These are phyloP conservation scores for Amphibolis antarctica DNA, from an alignment of 106 monocot genomes.

Conservation along the genomic window DNA sequence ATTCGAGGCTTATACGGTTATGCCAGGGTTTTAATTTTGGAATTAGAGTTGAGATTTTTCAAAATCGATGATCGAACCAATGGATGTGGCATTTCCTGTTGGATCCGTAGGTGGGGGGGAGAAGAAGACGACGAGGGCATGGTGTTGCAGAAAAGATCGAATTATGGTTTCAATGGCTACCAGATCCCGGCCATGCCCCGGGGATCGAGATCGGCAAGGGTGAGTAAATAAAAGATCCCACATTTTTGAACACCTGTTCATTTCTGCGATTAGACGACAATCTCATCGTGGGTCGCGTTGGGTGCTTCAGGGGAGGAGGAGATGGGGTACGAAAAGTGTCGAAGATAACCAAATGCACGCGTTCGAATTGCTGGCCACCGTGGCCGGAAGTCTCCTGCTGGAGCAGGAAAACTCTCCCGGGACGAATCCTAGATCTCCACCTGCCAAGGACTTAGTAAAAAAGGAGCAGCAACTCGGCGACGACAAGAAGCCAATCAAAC, in stretches of 20 bases:
- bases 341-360: constrained; percentile 10
- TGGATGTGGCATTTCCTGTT: not conserved
- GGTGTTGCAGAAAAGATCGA: constrained; percentile 66
- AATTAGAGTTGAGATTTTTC: not conserved
- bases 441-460: not conserved
- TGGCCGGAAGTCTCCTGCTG: constrained; percentile 12
- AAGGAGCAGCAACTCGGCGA: not conserved
- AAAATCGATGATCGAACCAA: not conserved
- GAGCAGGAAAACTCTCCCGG: constrained; percentile 1
- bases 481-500: constrained; percentile 5
- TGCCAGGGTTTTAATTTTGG: not conserved
- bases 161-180: constrained; percentile 47
- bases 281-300: not conserved
- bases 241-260: not conserved
- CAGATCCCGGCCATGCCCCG: constrained; percentile 28
- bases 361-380: constrained; percentile 20
- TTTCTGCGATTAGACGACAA: not conserved
- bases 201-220: constrained; percentile 57
- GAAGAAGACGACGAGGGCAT: constrained; percentile 15
- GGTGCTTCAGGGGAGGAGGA: constrained; percentile 17
- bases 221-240: constrained; percentile 16
- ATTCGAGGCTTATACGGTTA: not conserved
- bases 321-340: not conserved
- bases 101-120: not conserved
- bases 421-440: not conserved